A percentile compares a stretch with the other conserved stretches of the same genome.
Conservation (phyloP, 495 filamentous ascomycete genomes). For the Terfezia boudieri region DNA sequence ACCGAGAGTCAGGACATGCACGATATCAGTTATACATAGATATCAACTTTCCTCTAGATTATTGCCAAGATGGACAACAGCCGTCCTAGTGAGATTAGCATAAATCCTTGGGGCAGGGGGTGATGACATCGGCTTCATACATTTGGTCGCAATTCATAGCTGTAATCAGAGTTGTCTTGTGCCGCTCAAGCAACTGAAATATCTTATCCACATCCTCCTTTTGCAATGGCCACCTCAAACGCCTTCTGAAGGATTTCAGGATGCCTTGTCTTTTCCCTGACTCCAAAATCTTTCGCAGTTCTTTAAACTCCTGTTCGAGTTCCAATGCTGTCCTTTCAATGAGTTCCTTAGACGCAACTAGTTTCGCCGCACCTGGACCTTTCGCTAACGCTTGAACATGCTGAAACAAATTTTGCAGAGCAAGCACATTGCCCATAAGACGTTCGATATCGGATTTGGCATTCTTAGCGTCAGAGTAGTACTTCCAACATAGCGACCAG, state of each 20-base stretch:
- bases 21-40: neutral
- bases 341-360: neutral
- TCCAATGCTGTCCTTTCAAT: slow-evolving; percentile 1
- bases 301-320: slow-evolving; percentile 6
- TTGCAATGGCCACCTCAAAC: too few relatives aligned
- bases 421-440: slow-evolving; percentile 13
- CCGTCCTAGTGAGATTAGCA: too few relatives aligned
- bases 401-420: slow-evolving; percentile 11
- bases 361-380: neutral
- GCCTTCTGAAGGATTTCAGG: neutral
- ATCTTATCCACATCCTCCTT: too few relatives aligned
- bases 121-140: too few relatives aligned
- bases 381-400: slow-evolving; percentile 3
- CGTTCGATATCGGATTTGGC: slow-evolving; percentile 20
- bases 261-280: neutral
- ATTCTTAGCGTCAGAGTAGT: slow-evolving; percentile 19
- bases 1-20: neutral
- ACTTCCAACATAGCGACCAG: slow-evolving; percentile 15
- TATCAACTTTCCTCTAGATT: neutral
- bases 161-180: too few relatives aligned
- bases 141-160: too few relatives aligned
- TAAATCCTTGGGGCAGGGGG: too few relatives aligned
- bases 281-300: slow-evolving; percentile 5
- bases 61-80: neutral
- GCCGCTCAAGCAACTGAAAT: too few relatives aligned